Base-by-base conservation (phyloP, 495 filamentous ascomycete genomes). In the Aspergillus conjunctus region DNA sequence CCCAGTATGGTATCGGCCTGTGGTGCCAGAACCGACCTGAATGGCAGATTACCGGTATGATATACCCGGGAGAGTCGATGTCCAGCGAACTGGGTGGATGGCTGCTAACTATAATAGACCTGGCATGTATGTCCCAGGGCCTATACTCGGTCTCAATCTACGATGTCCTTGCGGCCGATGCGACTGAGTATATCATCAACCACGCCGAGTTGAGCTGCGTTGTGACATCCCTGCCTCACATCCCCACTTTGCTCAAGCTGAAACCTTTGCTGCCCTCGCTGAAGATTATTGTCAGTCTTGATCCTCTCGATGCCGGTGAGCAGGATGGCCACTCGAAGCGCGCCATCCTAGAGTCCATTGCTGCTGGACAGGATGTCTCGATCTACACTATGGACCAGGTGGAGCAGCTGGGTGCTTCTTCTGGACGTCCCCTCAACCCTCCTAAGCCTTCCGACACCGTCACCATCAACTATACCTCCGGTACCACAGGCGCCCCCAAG, bases 381-480 rank as follows among this genome's bases (percentile, higher is more conserved):
- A 88, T 98, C 60, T 87, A 91, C 69, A 88, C 85, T 31, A 87
- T 98, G 45, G 73, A 80, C 44, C 85, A 94, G 54, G 85, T 90
- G 3, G 95, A 98, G 75, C 82, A 85, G 46, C 63, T 97, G 12
- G 94, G 95, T 17, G 85, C 79, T 41, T 73, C 83, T 20, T 83
- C 85, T 7, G 87, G 87, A 31, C 81, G 85, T 33, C 83, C 87
- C 45, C 87, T 86, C 52, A 77, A 79, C 45, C 83, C 88, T 32
- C 93, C 94, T 9, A 75, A 74, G 32, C 84, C 89, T 0, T 82
- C 88, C 3, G 92, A 97, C 68, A 81, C 89, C 66, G 81, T 96
- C 57, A 98, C 94, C 33, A 92, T 98, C 76, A 98, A 98, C 78
- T 98, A 98, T 77, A 98, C 94, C 10, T 96, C 91, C 12, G 94